Base-by-base conservation (phyloP, 345 rosid genomes). In the Viola odorata region DNA sequence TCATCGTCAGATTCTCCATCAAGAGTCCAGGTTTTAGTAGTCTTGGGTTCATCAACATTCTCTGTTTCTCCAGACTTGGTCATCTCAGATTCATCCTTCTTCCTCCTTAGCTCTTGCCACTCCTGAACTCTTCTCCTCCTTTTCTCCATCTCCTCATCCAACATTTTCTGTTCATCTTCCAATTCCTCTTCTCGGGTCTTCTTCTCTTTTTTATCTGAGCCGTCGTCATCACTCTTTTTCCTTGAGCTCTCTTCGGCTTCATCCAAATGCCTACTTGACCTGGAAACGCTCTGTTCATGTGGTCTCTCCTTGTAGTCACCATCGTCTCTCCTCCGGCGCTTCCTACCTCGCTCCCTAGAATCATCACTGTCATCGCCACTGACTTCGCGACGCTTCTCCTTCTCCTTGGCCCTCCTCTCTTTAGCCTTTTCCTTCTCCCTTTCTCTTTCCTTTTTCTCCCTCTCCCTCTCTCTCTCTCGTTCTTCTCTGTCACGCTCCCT, bases 1-100 rank as follows among this genome's bases (percentile, higher is more conserved):
- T 92, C 98, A 44, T 89, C 97, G 69, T 92, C 98, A 41, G 96
- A 92, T 75, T 92, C 98, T 62, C 87, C 96, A 41, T 89, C 97
- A 59, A 89, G 91, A 32, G 96, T 89, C 98, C 98, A 92, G 32
- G 82, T 75, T 75, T 81, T 91, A 54, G 91, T 87, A 42, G 85
- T 74, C 74, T 81, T 75, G 41, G 72, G 78, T 77, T 81, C 87
- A 57, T 81, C 78, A 17, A 12, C 75, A 73, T 64, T 80, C 10
- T 54, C 64, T 4, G 41, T 75, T 55, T 81, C 92, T 49, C 89
- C 98, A 3, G 41, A 71, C 66, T 76, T 92, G 67, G 85, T 87
- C 65, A 74, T 75, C 73, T 92, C 91, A 2, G 79, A 60, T 69
- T 92, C 97, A 73, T 87, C 96, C 69, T 82, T 85, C 75, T 89